Conservation (phyloP, 2,329 filamentous ascomycete genomes). For the Acrocalymma vagum region DNA sequence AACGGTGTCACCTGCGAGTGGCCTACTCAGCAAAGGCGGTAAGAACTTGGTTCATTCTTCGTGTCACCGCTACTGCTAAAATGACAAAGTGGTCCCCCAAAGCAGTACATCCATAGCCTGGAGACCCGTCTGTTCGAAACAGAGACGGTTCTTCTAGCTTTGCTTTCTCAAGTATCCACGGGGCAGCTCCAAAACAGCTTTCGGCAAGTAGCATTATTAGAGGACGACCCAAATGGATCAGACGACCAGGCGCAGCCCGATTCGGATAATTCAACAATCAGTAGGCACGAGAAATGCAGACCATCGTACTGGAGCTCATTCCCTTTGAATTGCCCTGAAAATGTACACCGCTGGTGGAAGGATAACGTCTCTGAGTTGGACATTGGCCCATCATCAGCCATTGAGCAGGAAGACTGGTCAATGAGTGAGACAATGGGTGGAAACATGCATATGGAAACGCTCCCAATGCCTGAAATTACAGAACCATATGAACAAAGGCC, state of each 20-base stretch:
- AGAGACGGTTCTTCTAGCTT: constrained; percentile 2
- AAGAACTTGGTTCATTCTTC: background rate
- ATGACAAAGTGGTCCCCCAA: constrained; percentile 3
- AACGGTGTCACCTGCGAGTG: constrained; percentile 5
- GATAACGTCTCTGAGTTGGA: too few relatives aligned
- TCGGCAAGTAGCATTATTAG: background rate
- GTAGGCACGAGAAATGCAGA: constrained; percentile 1
- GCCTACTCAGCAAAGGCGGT: constrained; percentile 6
- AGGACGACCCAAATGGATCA: background rate
- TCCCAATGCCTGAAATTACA: too few relatives aligned
- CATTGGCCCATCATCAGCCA: too few relatives aligned
- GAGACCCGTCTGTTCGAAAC: constrained; percentile 5
- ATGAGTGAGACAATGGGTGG: too few relatives aligned
- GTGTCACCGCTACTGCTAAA: background rate
- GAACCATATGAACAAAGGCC: too few relatives aligned
- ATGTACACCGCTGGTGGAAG: background rate
- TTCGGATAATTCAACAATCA: background rate
- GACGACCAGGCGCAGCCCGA: background rate
- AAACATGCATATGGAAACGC: too few relatives aligned
- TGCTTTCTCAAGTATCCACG: background rate
- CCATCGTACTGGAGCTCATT: constrained; percentile 3
- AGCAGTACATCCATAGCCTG: constrained; percentile 6
- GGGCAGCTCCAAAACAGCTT: constrained; percentile 4
- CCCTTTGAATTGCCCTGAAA: background rate
- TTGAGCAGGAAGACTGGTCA: too few relatives aligned